phyloP scores from a whole-genome alignment of 345 rosid genomes.

The Corchorus capsularis region DNA sequence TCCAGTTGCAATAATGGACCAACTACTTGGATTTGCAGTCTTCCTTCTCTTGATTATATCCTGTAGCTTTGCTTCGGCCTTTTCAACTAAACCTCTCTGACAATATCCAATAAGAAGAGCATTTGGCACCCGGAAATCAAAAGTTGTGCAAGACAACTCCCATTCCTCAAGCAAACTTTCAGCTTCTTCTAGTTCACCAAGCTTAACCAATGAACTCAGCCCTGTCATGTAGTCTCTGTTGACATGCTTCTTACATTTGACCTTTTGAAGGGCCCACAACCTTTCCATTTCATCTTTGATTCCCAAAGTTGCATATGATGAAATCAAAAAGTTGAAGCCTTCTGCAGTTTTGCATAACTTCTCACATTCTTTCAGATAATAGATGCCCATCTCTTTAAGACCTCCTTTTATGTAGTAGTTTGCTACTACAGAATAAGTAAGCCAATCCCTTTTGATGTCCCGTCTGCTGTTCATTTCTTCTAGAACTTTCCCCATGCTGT shows the following conservation, averaged over 20 bases:
- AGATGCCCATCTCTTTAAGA: constrained; percentile 33
- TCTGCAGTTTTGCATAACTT: constrained; percentile 30
- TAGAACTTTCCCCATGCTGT: constrained; percentile 38
- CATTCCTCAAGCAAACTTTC: constrained; percentile 42
- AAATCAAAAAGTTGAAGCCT: constrained; percentile 44
- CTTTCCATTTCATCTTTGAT: constrained; percentile 45
- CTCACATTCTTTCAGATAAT: constrained; percentile 46
- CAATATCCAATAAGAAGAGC: constrained; percentile 43
- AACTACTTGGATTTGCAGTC: constrained; percentile 42
- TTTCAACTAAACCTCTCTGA: constrained; percentile 39
- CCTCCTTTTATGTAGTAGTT: constrained; percentile 41
- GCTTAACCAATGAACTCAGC: constrained; percentile 39
- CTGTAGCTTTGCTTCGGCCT: constrained; percentile 38
- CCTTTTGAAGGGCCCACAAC: constrained; percentile 43
- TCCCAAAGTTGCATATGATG: constrained; percentile 44
- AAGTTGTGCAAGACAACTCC: constrained; percentile 38
- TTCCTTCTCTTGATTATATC: constrained; percentile 32
- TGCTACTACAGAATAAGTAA: constrained; percentile 37
- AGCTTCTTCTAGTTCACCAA: constrained; percentile 43
- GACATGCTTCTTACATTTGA: constrained; percentile 33
- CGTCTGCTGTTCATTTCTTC: constrained; percentile 38
- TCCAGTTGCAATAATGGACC: constrained; percentile 45
- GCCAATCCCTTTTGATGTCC: constrained; percentile 45
- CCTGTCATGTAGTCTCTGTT: constrained; percentile 44
- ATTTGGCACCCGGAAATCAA: constrained; percentile 53